These are phyloP conservation scores for Coemansia sp. DNA, from an alignment of 192 early-diverging fungal genomes.

Conservation along the genomic window DNA sequence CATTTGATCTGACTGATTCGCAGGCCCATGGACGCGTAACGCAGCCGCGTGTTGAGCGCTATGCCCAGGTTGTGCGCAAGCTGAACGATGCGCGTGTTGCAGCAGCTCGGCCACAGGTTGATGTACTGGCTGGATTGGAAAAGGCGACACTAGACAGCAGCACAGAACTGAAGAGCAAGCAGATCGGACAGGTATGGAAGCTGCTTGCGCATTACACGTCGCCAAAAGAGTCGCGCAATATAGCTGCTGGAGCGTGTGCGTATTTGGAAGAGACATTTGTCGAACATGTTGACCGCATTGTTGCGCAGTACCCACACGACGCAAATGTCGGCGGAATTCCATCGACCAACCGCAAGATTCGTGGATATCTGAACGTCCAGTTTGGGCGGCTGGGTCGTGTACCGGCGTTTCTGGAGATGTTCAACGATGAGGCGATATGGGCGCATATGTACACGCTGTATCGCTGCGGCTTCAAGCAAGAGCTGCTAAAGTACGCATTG, in stretches of 20 bases:
- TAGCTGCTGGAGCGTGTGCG: conserved; percentile 26
- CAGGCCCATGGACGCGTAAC: conserved; percentile 1
- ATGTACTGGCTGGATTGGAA: conserved; percentile 31
- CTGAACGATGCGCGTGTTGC: conserved; percentile 39
- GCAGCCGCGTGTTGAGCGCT: conserved; percentile 42
- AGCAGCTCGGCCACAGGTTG: conserved; percentile 14
- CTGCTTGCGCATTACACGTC: conserved; percentile 20
- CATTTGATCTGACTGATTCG: conserved; percentile 19
- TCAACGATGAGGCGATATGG: conserved; percentile 74
- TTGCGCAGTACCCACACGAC: conserved; percentile 63
- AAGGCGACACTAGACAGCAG: conserved; percentile 36
- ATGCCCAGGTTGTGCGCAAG: conserved; percentile 33
- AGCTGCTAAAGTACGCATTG: conserved; percentile 67
- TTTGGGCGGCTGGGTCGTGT: conserved; percentile 61
- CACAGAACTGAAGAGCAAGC: conserved; percentile 47
- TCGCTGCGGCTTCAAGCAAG: conserved; percentile 68
- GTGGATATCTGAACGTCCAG: conserved; percentile 70
- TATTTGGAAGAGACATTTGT: conserved; percentile 59
- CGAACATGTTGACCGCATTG: conserved; percentile 51
- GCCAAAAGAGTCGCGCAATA: neutral
- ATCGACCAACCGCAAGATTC: conserved; percentile 66
- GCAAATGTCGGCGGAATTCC: conserved; percentile 80
- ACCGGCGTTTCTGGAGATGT: conserved; percentile 41
- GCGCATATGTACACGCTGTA: conserved; percentile 82
- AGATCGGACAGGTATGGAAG: conserved; percentile 43